Percentiles rank a stretch among this genome's conserved stretches.
phyloP scores from a whole-genome alignment of 441 rosid genomes.

The Caryocar brasiliense region DNA sequence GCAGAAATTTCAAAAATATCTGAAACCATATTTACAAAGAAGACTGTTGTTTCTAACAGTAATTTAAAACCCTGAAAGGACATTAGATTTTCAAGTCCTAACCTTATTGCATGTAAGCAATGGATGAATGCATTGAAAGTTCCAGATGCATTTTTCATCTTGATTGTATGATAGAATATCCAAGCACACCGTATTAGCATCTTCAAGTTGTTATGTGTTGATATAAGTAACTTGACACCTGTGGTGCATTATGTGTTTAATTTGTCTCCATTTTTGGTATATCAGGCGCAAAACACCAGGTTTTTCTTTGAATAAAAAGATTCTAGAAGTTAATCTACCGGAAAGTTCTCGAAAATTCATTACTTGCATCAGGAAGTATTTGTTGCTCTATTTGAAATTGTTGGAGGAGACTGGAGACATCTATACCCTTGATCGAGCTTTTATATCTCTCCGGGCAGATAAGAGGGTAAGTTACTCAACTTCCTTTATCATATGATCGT shows the following conservation, averaged over 20 bases:
- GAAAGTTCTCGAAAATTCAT: constrained; percentile 98
- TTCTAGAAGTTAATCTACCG: constrained; percentile 85
- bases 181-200: not conserved
- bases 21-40: not conserved
- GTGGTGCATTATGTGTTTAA: not conserved
- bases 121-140: too few species aligned
- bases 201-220: not conserved
- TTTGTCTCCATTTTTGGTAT: constrained; percentile 3
- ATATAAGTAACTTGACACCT: not conserved
- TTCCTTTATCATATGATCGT: not conserved
- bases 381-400: constrained; percentile 75
- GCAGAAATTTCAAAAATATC: not conserved
- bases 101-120: not conserved
- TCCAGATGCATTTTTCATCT: too few species aligned
- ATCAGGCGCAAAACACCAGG: constrained; percentile 82
- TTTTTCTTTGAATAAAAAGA: constrained; percentile 70
- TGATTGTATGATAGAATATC: too few species aligned
- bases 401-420: constrained; percentile 88
- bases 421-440: constrained; percentile 82
- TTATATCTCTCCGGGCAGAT: constrained; percentile 72
- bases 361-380: constrained; percentile 85
- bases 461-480: constrained; percentile 63
- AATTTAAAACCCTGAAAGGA: not conserved
- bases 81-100: not conserved
- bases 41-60: not conserved